Evolutionary conservation across 1,284 basidiomycete species (phyloP), one percentile per base, ranked within the genome.

Genomic region (Cryptococcus sp.): DNA sequence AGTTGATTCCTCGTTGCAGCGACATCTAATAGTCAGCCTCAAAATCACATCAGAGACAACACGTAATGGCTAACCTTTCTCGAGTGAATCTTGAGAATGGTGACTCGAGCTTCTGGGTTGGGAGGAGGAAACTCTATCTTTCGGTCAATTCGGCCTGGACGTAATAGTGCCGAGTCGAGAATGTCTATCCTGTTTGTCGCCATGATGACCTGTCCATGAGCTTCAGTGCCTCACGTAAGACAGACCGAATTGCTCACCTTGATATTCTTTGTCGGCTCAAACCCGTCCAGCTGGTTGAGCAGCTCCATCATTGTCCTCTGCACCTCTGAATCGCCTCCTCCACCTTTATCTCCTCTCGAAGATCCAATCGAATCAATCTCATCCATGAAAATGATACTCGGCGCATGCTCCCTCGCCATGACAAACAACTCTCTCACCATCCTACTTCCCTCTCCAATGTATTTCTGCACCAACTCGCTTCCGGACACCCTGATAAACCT

Each of bases 371-470:
- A 93, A 75, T 98, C 94, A 60, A 98, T 97, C 74, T 98, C 94
- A 75, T 98, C 94, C 91, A 98, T 97, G 78, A 98, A 97, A 69
- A 98, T 95, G 77, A 98, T 97, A 70, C 86, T 88, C n/a, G 95
- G 94, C 23, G 94, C 94, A 69, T 97, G 93, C 72, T 97, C 94
- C 57, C 93, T 77, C 2, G 95, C 94, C 94, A 97, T 97, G 57
- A 97, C 91, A 78, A 98, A 98, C 48, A 98, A 75, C 76, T 98
- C 94, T 52, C 94, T 82, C 34, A 95, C 92, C 91, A 94, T 95
- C 53, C 94, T 79, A 56, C 85, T 88, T 37, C 94, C 94, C 75
- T 97, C 94, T 51, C 94, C 94, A 62, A 97, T 97, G 69, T 97
- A 97, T 78, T 97, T 98, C 75, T 97, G 94, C 54, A 98, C 94